Evolutionary conservation across 2,329 filamentous ascomycete species (phyloP).

Genomic region (Talaromyces funiculosus): DNA sequence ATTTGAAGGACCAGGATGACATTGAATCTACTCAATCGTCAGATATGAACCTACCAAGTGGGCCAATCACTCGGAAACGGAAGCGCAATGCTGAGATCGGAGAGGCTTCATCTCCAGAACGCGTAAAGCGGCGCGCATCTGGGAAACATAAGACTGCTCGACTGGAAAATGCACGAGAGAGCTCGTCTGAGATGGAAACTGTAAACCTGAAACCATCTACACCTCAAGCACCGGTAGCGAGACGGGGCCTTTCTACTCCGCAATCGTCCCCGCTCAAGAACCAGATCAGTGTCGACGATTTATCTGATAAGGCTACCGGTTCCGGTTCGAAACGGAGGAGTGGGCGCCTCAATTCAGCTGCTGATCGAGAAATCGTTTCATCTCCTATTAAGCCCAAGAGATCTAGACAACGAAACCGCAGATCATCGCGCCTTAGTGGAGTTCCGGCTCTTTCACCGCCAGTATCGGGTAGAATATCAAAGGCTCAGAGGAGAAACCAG

Average conservation of each 20-base stretch:
- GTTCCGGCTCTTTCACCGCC: constrained; percentile 3
- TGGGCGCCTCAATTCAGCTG: background rate
- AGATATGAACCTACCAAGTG: constrained; percentile 6
- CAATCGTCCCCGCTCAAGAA: constrained; percentile 9
- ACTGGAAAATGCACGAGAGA: background rate
- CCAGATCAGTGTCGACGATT: constrained; percentile 5
- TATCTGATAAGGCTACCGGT: background rate
- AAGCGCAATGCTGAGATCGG: constrained; percentile 27
- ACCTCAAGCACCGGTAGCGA: background rate
- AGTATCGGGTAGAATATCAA: background rate
- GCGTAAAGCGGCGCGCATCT: constrained; percentile 28
- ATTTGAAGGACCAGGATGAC: constrained; percentile 20
- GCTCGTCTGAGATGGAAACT: background rate
- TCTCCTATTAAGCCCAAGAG: constrained; percentile 2
- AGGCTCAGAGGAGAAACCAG: constrained; percentile 1
- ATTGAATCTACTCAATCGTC: constrained; percentile 5
- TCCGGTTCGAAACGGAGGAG: constrained; percentile 5
- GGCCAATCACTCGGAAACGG: constrained; percentile 28
- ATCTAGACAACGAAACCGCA: constrained; percentile 10
- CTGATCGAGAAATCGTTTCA: background rate
- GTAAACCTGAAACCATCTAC: background rate
- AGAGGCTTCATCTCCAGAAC: constrained; percentile 15
- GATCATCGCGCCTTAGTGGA: constrained; percentile 15
- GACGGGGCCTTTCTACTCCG: constrained; percentile 5
- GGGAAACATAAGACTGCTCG: constrained; percentile 16